Evolutionary conservation across 305 asterid genomes (phyloP).

Genomic region (Solanum hybrid): DNA sequence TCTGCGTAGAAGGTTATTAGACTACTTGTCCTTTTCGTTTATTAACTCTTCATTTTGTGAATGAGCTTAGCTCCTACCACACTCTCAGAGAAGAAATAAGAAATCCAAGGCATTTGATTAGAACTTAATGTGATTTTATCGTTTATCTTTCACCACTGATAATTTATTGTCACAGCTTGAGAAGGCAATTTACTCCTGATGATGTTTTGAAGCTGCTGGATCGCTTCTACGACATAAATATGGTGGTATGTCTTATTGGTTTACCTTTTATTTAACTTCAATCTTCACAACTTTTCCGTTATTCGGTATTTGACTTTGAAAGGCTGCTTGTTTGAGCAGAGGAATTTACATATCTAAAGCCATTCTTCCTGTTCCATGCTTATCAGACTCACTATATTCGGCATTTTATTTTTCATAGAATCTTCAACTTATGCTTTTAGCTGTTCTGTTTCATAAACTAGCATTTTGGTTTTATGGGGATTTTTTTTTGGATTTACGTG

Average conservation of each 20-base stretch:
- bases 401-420: neutral
- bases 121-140: neutral
- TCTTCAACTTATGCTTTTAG: neutral
- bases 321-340: neutral
- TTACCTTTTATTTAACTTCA: neutral
- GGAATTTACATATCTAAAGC: neutral
- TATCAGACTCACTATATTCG: neutral
- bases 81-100: neutral
- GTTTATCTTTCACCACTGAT: neutral
- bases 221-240: slow-evolving; percentile 82
- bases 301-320: neutral
- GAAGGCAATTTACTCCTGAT: slow-evolving; percentile 56
- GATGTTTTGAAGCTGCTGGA: slow-evolving; percentile 76
- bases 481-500: neutral
- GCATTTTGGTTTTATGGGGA: neutral
- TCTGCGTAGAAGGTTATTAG: slow-evolving; percentile 44
- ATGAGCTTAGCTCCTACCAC: no score
- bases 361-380: neutral
- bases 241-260: slow-evolving; percentile 49
- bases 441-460: neutral
- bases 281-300: neutral
- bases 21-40: neutral
- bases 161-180: slow-evolving; percentile 42
- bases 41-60: neutral
- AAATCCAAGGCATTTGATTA: neutral